A percentile compares a stretch with the other conserved stretches of the same genome.
Evolutionary conservation across 208 protist species (phyloP).

Genomic region (Leishmania gerbilli): DNA sequence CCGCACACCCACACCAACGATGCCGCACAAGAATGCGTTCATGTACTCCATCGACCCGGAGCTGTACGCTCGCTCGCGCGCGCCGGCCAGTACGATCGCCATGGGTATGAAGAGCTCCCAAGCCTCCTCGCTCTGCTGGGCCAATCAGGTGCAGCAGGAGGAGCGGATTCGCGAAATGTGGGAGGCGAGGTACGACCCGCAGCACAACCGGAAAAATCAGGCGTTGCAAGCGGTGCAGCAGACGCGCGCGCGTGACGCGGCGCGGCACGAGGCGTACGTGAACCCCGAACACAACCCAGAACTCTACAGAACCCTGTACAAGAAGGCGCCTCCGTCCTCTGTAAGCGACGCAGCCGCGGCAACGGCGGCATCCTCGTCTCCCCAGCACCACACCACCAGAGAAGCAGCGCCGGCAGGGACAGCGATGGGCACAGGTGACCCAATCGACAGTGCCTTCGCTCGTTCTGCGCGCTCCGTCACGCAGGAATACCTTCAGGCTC

Average conservation of each 20-base stretch:
- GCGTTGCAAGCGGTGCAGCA: conserved; percentile 37
- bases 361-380: neutral
- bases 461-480: conserved; percentile 4
- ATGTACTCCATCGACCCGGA: conserved; percentile 59
- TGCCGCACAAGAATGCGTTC: conserved; percentile 36
- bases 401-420: neutral
- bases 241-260: conserved; percentile 43
- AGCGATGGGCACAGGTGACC: neutral
- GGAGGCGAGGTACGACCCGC: conserved; percentile 42
- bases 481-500: conserved; percentile 43
- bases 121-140: conserved; percentile 56
- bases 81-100: conserved; percentile 57
- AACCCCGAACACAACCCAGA: conserved; percentile 48
- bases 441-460: neutral
- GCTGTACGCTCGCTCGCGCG: conserved; percentile 51
- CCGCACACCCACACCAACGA: neutral
- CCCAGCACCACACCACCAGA: neutral
- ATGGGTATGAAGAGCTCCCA: conserved; percentile 79
- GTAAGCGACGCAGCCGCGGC: neutral
- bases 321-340: conserved; percentile 16
- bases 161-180: conserved; percentile 41
- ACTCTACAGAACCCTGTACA: conserved; percentile 47
- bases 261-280: conserved; percentile 36
- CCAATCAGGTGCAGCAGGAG: conserved; percentile 55
- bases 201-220: conserved; percentile 9